These are phyloP conservation scores for Spathaspora boniae DNA, from an alignment of 805 yeast genomes.

Conservation along the genomic window DNA sequence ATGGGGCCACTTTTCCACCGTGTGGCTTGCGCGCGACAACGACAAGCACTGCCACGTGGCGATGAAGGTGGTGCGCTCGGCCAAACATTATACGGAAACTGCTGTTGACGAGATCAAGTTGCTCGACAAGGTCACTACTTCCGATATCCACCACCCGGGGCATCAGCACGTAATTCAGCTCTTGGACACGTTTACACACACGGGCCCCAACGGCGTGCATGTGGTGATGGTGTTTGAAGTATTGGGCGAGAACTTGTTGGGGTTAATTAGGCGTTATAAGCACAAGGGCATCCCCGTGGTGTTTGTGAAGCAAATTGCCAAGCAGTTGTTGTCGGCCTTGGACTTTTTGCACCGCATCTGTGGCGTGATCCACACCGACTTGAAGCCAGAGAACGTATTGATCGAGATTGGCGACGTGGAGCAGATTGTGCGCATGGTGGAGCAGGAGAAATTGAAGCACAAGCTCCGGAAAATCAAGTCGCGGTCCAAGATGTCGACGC, in stretches of 20 bases:
- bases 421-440: conserved; percentile 65
- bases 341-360: conserved; percentile 70
- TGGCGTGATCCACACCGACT: conserved; percentile 72
- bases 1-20: conserved; percentile 98
- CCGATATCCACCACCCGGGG: conserved; percentile 71
- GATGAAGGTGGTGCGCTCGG: conserved; percentile 88
- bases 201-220: conserved; percentile 90
- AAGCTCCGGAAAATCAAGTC: conserved; percentile 41
- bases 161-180: conserved; percentile 76
- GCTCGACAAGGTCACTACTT: conserved; percentile 60
- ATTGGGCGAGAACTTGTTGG: conserved; percentile 86
- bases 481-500: conserved; percentile 20
- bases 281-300: conserved; percentile 77
- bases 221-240: conserved; percentile 98
- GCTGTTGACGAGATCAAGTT: conserved; percentile 91
- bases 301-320: conserved; percentile 77
- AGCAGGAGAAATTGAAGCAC: conserved; percentile 51
- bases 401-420: conserved; percentile 85
- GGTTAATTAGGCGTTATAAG: conserved; percentile 73
- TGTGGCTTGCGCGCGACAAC: conserved; percentile 76
- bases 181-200: conserved; percentile 79
- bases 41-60: conserved; percentile 75
- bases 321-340: conserved; percentile 69
- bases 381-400: conserved; percentile 72
- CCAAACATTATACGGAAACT: conserved; percentile 86